Conservation (phyloP, 2,329 filamentous ascomycete species). For the Trichophyton schoenleinii region DNA sequence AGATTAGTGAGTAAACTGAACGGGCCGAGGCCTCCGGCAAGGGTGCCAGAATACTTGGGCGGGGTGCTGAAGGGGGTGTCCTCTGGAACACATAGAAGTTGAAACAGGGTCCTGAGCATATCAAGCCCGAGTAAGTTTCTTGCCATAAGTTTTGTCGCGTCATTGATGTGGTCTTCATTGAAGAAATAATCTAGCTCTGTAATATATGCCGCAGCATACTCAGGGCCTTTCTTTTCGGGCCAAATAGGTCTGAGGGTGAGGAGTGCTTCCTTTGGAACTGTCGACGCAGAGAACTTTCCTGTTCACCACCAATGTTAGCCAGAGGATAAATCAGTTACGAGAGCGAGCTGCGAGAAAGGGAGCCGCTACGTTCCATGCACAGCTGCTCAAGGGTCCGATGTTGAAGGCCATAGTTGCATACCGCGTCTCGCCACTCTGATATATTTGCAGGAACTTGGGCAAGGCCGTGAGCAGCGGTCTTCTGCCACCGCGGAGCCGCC, state of each 20-base stretch:
- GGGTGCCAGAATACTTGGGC: conserved; percentile 4
- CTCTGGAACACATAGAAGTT: conserved; percentile 9
- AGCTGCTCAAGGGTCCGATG: conserved; percentile 4
- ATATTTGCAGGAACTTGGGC: conserved; percentile 10
- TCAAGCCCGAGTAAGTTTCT: conserved; percentile 9
- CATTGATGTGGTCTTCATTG: conserved; percentile 7
- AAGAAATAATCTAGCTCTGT: conserved; percentile 10
- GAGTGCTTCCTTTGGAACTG: conserved; percentile 13
- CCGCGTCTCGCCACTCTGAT: conserved; percentile 9
- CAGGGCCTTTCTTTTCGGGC: conserved; percentile 6
- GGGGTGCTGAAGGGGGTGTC: conserved; percentile 5
- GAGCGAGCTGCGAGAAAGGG: neutral
- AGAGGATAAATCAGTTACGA: too few species aligned
- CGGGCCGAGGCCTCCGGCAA: conserved; percentile 10
- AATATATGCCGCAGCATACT: conserved; percentile 10
- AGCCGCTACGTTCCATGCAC: conserved; percentile 5
- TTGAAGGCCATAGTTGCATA: conserved; percentile 9
- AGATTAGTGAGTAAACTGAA: conserved; percentile 10
- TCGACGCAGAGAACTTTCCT: conserved; percentile 12
- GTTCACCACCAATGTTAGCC: too few species aligned
- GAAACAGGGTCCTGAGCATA: conserved; percentile 9
- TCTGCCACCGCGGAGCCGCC: neutral
- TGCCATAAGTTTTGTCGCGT: too few species aligned
- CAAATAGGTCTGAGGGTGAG: conserved; percentile 11
- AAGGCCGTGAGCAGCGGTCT: neutral